phyloP scores from a whole-genome alignment of 305 asterid genomes.

The Rubia tinctorum region DNA sequence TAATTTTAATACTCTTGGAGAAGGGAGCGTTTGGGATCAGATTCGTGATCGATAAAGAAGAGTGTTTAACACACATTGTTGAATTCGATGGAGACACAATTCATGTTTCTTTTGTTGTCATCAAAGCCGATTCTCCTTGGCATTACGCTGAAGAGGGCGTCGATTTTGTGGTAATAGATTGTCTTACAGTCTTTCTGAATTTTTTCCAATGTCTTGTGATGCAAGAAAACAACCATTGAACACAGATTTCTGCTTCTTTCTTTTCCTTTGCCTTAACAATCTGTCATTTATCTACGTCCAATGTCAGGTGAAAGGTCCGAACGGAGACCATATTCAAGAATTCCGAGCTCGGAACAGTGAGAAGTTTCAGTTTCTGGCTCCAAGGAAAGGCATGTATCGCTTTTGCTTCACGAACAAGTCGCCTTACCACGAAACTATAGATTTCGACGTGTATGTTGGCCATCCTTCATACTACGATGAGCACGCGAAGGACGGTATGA shows the following conservation, averaged over 20 bases:
- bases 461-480: conserved; percentile 71
- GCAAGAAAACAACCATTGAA: background rate
- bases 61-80: conserved; percentile 85
- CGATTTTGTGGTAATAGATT: conserved; percentile 78
- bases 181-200: background rate
- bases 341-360: conserved; percentile 69
- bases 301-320: conserved; percentile 83
- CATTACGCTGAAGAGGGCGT: conserved; percentile 75
- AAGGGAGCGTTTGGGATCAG: conserved; percentile 66
- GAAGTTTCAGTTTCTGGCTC: conserved; percentile 77
- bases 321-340: conserved; percentile 78
- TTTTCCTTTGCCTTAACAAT: background rate
- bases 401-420: conserved; percentile 92
- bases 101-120: conserved; percentile 86
- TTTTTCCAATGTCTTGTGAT: background rate
- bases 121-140: conserved; percentile 83
- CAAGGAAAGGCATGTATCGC: conserved; percentile 69
- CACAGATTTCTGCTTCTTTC: too few species aligned
- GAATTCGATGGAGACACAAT: conserved; percentile 69
- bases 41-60: conserved; percentile 82
- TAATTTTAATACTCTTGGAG: background rate
- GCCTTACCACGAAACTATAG: conserved; percentile 87
- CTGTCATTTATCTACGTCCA: conserved; percentile 1
- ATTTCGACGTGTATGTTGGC: conserved; percentile 87
- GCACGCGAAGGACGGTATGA: conserved; percentile 91